Evolutionary conservation across 208 protist species (phyloP).

Genomic region (Trypanosoma theileri): DNA sequence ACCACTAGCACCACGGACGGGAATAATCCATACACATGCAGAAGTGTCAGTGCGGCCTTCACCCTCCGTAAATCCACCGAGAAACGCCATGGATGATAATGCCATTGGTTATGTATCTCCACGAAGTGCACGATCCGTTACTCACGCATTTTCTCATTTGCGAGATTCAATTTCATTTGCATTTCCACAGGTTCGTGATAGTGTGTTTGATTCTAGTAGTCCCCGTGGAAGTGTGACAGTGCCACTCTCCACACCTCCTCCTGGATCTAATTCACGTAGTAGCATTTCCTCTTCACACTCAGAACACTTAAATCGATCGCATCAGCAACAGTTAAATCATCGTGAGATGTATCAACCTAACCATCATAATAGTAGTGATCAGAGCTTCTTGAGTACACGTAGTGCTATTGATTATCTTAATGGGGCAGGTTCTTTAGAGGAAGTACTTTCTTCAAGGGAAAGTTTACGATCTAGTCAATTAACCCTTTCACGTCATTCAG

Average conservation of each 20-base stretch:
- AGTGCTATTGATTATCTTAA: slow-evolving; percentile 27
- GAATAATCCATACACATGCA: not conserved
- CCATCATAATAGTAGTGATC: slow-evolving; percentile 13
- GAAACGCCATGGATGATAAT: not conserved
- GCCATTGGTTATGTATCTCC: slow-evolving; percentile 10
- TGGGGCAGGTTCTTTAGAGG: slow-evolving; percentile 34
- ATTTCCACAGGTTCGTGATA: slow-evolving; percentile 5
- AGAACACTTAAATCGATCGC: not conserved
- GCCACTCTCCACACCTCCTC: slow-evolving; percentile 6
- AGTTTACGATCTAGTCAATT: slow-evolving; percentile 34
- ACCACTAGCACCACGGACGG: not conserved
- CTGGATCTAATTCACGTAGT: slow-evolving; percentile 11
- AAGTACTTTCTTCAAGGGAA: slow-evolving; percentile 53
- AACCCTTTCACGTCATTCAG: slow-evolving; percentile 11
- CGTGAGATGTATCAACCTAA: not conserved
- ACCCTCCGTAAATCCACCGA: not conserved
- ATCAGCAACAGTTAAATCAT: not conserved
- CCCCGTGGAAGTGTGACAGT: slow-evolving; percentile 13
- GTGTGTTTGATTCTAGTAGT: not conserved
- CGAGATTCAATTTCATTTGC: slow-evolving; percentile 46
- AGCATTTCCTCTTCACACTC: slow-evolving; percentile 22
- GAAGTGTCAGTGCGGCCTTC: not conserved
- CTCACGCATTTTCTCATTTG: slow-evolving; percentile 51
- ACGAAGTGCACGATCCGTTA: slow-evolving; percentile 18
- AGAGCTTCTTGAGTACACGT: slow-evolving; percentile 24